Evolutionary conservation across 2,329 filamentous ascomycete species (phyloP), one percentile per base, ranked within the genome.

Genomic region (Venturiaceae sp.): DNA sequence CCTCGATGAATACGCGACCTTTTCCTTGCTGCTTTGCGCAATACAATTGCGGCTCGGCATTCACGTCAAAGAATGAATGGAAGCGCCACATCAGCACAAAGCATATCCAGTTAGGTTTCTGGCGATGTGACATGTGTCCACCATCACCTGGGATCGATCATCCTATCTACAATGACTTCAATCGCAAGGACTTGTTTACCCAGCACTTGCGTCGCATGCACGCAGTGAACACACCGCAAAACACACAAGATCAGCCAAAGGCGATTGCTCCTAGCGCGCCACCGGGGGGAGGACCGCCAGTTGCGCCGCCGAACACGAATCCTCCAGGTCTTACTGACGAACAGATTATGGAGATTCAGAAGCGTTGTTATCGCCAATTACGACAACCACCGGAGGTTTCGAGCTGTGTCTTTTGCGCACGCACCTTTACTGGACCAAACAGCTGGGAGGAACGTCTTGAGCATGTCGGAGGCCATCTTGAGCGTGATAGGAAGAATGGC

Each of bases 161-260:
- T 50, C 58, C 58, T 3, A 53, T 59, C 28, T 59, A 36, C 53
- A 84, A 86, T 65, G 85, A 83, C 70, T 96, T 96, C 77, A 95
- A 95, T 72, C 87, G 92, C 66, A 95, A 95, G 69, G 92, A 96
- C 66, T 81, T 96, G 9, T 96, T 92, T 74, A 90, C 87, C 0
- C 90, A 95, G 67, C 92, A 96, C 67, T 79, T 92, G 2, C 83
- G 89, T 6, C 86, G 92, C 50, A 95, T 95, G 89, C 92, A 96
- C 68, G 52, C 58, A 2, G 19, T 52, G 11, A 55, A 14, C 23
- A 37, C 53, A 13, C 50, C 58, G 8, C 33, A 28, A 26, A 50
- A 16, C 11, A 33, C 34, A 11, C 57, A 58, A 44, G 55, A 57
- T 23, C 39, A 47, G 21, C 36, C 58, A 3, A 54, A 33, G 23